Percentiles rank a stretch among this genome's conserved stretches.
These are phyloP conservation scores for Anthracocystis panici-leucophaei DNA, from an alignment of 1,284 basidiomycete species.

Conservation along the genomic window DNA sequence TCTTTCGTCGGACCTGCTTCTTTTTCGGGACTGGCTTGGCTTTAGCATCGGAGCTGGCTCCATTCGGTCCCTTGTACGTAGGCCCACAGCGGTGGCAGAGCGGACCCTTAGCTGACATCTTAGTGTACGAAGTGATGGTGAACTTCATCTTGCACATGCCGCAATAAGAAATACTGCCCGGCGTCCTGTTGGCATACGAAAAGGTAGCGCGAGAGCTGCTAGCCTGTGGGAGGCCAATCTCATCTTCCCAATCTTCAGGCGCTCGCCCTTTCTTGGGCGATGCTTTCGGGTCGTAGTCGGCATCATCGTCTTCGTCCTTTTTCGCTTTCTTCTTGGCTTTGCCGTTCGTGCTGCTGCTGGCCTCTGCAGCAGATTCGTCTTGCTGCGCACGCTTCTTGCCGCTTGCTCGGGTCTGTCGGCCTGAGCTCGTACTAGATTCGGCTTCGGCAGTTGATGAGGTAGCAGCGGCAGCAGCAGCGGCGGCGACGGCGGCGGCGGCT, in stretches of 20 bases:
- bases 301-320: conserved; percentile 43
- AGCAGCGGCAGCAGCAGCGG: conserved; percentile 4
- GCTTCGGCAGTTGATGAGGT: conserved; percentile 31
- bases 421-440: conserved; percentile 52
- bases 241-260: conserved; percentile 74
- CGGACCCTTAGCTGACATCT: conserved; percentile 39
- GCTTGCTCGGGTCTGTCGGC: conserved; percentile 68
- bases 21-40: conserved; percentile 40
- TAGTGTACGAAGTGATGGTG: conserved; percentile 80
- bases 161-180: conserved; percentile 85
- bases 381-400: conserved; percentile 31
- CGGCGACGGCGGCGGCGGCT: conserved; percentile 42
- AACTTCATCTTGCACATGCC: conserved; percentile 85
- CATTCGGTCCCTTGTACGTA: conserved; percentile 31
- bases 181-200: conserved; percentile 67
- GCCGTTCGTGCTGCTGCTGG: conserved; percentile 72
- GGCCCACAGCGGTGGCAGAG: conserved; percentile 59
- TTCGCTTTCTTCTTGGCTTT: conserved; percentile 69
- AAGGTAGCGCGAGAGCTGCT: conserved; percentile 73
- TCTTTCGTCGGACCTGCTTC: conserved; percentile 40
- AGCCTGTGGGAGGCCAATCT: conserved; percentile 56
- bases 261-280: conserved; percentile 72
- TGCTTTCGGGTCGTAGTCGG: conserved; percentile 72
- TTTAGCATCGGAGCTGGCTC: conserved; percentile 24
- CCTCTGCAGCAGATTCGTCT: conserved; percentile 61